Percentiles rank a stretch among this genome's conserved stretches.
These are phyloP conservation scores for Favolaschia claudopus DNA, from an alignment of 768 basidiomycete species.

Conservation along the genomic window DNA sequence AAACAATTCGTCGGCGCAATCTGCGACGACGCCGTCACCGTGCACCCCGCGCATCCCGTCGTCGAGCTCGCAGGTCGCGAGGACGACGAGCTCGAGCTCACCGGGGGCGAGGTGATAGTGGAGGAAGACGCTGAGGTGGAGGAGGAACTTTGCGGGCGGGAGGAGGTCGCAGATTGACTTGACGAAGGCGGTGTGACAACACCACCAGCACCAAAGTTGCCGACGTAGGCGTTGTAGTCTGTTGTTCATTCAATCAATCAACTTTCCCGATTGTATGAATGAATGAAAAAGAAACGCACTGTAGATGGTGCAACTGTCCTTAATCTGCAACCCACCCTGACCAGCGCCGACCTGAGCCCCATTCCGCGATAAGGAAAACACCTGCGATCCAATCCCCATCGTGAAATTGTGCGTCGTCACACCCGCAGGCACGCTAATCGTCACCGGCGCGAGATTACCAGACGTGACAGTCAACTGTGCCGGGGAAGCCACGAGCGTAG, in stretches of 20 bases:
- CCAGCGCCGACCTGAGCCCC: conserved; percentile 1
- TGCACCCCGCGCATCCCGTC: neutral
- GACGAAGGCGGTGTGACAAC: no score
- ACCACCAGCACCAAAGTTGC: no score
- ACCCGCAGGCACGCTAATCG: neutral
- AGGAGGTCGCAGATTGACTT: no score
- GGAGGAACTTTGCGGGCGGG: no score
- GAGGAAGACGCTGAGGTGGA: no score
- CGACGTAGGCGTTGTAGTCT: conserved; percentile 10
- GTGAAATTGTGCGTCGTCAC: conserved; percentile 3
- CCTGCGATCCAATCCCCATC: neutral
- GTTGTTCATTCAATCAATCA: no score
- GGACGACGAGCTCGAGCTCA: no score
- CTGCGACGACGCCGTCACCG: conserved; percentile 1
- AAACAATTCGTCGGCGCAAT: neutral
- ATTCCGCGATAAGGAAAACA: conserved; percentile 8
- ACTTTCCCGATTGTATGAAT: no score
- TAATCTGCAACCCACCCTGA: conserved; percentile 8
- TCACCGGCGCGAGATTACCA: conserved; percentile 8
- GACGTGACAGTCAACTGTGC: conserved; percentile 18
- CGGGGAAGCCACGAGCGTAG: conserved; percentile 8
- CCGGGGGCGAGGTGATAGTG: no score
- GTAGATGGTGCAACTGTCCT: conserved; percentile 4
- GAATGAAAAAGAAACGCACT: neutral
- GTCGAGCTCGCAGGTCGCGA: no score